These are phyloP conservation scores for Irpex sp. DNA, from an alignment of 1,284 basidiomycete species.

Conservation along the genomic window DNA sequence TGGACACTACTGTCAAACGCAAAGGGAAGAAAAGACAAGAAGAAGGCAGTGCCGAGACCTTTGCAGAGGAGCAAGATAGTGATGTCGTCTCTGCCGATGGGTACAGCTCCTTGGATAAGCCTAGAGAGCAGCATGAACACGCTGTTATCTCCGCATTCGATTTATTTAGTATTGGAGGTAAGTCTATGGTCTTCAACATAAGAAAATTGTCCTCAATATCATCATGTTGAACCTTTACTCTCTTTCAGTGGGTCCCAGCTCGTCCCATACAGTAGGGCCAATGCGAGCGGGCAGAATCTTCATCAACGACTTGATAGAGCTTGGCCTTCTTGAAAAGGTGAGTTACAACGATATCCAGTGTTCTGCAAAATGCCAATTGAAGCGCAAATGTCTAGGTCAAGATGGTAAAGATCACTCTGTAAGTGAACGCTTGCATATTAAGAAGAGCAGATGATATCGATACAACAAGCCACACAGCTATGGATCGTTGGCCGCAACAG, in stretches of 20 bases:
- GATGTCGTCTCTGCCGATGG: slow-evolving; percentile 29
- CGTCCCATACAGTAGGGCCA: slow-evolving; percentile 87
- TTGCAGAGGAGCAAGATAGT: background rate
- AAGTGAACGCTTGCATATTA: slow-evolving; percentile 32
- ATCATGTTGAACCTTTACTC: background rate
- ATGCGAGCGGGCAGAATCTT: slow-evolving; percentile 95
- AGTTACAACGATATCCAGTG: slow-evolving; percentile 13
- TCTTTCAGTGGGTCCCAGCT: slow-evolving; percentile 59
- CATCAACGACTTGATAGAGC: slow-evolving; percentile 78
- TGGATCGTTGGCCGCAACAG: slow-evolving; percentile 84
- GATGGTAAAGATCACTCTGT: slow-evolving; percentile 90
- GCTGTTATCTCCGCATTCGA: slow-evolving; percentile 95
- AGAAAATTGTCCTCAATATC: background rate
- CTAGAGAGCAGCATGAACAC: slow-evolving; percentile 69
- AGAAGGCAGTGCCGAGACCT: background rate
- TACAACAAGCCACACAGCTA: slow-evolving; percentile 53
- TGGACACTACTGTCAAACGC: slow-evolving; percentile 3
- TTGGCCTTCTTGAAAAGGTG: slow-evolving; percentile 81
- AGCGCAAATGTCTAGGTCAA: slow-evolving; percentile 56
- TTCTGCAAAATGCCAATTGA: no score
- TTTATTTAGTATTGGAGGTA: slow-evolving; percentile 92
- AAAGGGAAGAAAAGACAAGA: slow-evolving; percentile 10
- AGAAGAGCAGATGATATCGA: background rate
- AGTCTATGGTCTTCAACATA: slow-evolving; percentile 22
- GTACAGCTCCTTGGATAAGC: slow-evolving; percentile 21